Evolutionary conservation across 1,284 basidiomycete genomes (phyloP), one percentile per base, ranked within the genome.

Genomic region (Ustilago curta): DNA sequence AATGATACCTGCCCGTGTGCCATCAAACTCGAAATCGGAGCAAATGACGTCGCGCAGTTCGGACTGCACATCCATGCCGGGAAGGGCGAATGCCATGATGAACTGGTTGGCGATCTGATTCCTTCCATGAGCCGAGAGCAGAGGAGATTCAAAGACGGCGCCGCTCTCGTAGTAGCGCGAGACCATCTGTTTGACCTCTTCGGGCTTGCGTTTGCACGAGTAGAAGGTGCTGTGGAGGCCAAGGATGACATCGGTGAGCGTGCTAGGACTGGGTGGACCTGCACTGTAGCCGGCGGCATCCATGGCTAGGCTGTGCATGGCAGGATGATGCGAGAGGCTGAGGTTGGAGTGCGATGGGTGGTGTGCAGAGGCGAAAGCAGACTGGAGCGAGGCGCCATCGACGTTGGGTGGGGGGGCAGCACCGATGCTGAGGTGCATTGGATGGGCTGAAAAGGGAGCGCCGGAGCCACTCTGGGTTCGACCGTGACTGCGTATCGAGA

Each of bases 1-100:
- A 50, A 85, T 84, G 70, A 85, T 84, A n/a, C 83, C 83, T 14
- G 83, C 82, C 7, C 83, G 71, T 4, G 83, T 84, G 19, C 83
- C 83, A 45, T 85, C 80, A 50, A 84, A 84, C 53, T 84, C 82
- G 60, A 84, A 84, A 56, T 84, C 83, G 48, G 76, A 79, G 70
- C 83, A 84, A 52, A 84, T 84, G 53, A 84, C 81, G 54, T 84
- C 83, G 35, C 81, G 76, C 35, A 84, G 71, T 66, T 84, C 83
- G 18, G 82, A 84, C 39, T 70, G 75, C 14, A 84, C 82, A 29
- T 84, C 81, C 64, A 84, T 70, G 18, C 81, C 81, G 8, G 83
- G 83, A 16, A 83, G 54, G 0, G 83, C 74, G 49, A 84, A 84
- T 0, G 83, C 83, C 72, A 84, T 74, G 55, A 81, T 76, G 73